These are phyloP conservation scores for Saccharomyces hybrid DNA, from an alignment of 1,139 yeast species.

Conservation along the genomic window DNA sequence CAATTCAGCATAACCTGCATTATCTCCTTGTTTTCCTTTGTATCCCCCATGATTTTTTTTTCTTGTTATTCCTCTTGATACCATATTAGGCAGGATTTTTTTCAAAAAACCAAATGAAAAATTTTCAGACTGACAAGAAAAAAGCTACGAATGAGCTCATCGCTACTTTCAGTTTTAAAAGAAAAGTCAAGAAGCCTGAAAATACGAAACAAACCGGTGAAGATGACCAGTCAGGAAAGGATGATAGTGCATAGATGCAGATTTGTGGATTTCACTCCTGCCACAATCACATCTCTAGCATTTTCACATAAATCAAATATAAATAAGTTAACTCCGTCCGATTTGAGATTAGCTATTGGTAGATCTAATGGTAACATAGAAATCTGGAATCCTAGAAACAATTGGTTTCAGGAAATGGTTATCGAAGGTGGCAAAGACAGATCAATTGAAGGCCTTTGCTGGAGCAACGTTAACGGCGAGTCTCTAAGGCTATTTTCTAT, in stretches of 20 bases:
- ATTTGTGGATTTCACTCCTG: constrained; percentile 85
- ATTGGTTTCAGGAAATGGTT: constrained; percentile 52
- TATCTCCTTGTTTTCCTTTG: background rate
- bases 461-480: constrained; percentile 50
- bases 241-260: constrained; percentile 69
- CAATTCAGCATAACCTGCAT: background rate
- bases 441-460: constrained; percentile 82
- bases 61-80: background rate
- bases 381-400: constrained; percentile 81
- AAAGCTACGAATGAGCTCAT: background rate
- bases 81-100: background rate
- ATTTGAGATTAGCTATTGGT: constrained; percentile 81
- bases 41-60: background rate
- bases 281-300: constrained; percentile 73
- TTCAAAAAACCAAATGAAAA: constrained; percentile 2
- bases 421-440: constrained; percentile 76
- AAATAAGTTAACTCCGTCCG: constrained; percentile 47
- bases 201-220: background rate
- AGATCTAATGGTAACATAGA: constrained; percentile 93
- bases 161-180: background rate
- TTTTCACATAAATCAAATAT: constrained; percentile 60
- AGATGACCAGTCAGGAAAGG: background rate
- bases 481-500: constrained; percentile 75
- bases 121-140: background rate
- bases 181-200: background rate